Evolutionary conservation across 2,329 filamentous ascomycete genomes (phyloP), one percentile per base, ranked within the genome.

Genomic region (Rutstroemia sydowiana): DNA sequence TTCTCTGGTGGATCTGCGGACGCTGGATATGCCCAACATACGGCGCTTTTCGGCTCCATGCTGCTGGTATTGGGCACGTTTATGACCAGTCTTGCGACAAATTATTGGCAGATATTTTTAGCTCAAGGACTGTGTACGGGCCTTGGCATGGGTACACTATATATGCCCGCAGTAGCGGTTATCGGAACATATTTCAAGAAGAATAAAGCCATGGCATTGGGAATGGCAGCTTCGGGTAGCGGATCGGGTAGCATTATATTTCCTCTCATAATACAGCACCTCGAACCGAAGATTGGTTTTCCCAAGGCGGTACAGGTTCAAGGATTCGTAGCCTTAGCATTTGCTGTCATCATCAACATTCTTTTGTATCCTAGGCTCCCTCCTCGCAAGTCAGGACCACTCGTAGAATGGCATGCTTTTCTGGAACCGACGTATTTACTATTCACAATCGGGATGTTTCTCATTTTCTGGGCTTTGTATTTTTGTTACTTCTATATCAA

Each of bases 391-490:
- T 57, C 63, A 3, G 71, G 71, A 1, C 66, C 69, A 1, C 32
- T 75, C 0, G 59, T 74, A 2, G 73, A 76, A 41, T 65, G 61
- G 59, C 59, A 55, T 2, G 71, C 72, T 1, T 72, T 75, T 52
- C 67, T 52, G 32, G 73, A 76, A 42, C 34, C 58, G 3, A 61
- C 70, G 5, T 75, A 73, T 51, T 56, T 66, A 1, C 59, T 75
- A 7, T 74, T 75, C 54, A 63, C 70, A 1, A 45, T 70, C 2
- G 70, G 70, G 4, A 68, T 62, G 31, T 64, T 64, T 42, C 51
- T 63, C 16, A 53, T 61, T 3, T 56, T 57, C 48, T 70, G 65
- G 55, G 68, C 69, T 1, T 55, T 73, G 0, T 76, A 75, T 48
- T 71, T 73, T 45, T 69, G 68, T 0, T 74, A 41, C 36, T 58